Evolutionary conservation across 148 eudicot genomes (phyloP).

Genomic region (Cornus kousa): DNA sequence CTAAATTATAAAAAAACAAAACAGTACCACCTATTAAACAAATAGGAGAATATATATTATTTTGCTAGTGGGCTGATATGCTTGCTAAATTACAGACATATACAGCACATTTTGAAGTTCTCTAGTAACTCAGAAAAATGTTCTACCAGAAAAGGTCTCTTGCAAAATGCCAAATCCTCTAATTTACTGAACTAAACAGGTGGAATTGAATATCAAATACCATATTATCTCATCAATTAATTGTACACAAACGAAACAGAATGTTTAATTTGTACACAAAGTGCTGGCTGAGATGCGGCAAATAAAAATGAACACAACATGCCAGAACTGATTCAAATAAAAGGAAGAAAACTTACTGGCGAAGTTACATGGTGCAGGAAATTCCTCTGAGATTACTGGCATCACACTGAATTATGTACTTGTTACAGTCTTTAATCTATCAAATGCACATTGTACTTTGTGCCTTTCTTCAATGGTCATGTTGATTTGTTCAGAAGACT

Average conservation of each 20-base stretch:
- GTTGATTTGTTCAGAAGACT: conserved; percentile 47
- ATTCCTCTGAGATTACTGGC: not conserved
- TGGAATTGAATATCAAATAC: not conserved
- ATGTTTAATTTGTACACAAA: no score
- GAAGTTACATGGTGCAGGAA: not conserved
- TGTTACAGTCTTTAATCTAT: conserved; percentile 31
- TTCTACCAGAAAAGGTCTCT: not conserved
- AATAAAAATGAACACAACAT: not conserved
- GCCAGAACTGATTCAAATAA: not conserved
- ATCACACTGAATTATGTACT: conserved; percentile 19
- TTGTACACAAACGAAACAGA: not conserved
- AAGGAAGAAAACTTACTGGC: conserved; percentile 8
- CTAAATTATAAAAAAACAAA: not conserved
- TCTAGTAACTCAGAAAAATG: not conserved
- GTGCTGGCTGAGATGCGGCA: not conserved
- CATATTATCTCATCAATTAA: not conserved
- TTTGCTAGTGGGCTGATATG: not conserved
- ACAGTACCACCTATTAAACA: not conserved
- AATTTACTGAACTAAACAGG: not conserved
- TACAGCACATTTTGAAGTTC: not conserved
- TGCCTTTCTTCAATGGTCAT: conserved; percentile 61
- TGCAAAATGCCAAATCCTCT: not conserved
- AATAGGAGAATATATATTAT: not conserved
- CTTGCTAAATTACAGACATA: not conserved
- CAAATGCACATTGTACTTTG: conserved; percentile 40